Base-by-base conservation (phyloP, 75 land plant species). In the Adiantum capillusveneris region DNA sequence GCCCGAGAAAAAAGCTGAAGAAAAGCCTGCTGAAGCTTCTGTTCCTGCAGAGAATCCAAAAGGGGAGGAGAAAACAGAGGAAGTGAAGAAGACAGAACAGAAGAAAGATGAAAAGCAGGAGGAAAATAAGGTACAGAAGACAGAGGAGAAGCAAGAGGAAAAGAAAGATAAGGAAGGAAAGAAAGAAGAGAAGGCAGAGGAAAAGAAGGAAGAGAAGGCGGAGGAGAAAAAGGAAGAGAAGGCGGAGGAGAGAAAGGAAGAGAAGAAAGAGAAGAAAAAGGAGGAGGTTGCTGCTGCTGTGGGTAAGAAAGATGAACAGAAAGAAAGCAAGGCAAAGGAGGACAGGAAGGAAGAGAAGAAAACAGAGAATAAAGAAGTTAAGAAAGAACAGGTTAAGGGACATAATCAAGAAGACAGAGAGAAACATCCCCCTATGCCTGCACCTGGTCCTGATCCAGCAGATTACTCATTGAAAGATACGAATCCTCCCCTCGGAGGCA, bases 401-500 rank as follows among this genome's bases (percentile, higher is more conserved):
- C 7, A 34, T 5, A 34, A 34, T 5, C 7, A 34, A 34, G 37
- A 34, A 34, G 9, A 3, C 37, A 34, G 9, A 9, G 37, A 5
- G 9, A 34, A 9, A 9, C 37, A 34, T 34, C 3, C 9, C 9
- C 49, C 6, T 2, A n/a, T 20, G 21, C 21, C 49, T 46, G 54
- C 69, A 1, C 41, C 18, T 58, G 68, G 34, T 18, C 69, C 72
- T 11, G 36, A 45, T 31, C 41, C 63, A 21, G 59, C 69, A 25
- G 88, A 85, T 29, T 85, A 56, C 60, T 65, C 75, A 3, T 57
- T 85, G 20, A 81, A 81, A 58, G 82, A 85, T 56, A 85, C 88
- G 17, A 81, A 70, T 54, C 88, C 88, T 6, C 68, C 55, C 19
- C 75, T 84, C n/a, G 88, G 84, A 24, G 77, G 71, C 22, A 41